These are phyloP conservation scores for Heterobasidion occidentale DNA, from an alignment of 1,284 basidiomycete genomes.

Conservation along the genomic window DNA sequence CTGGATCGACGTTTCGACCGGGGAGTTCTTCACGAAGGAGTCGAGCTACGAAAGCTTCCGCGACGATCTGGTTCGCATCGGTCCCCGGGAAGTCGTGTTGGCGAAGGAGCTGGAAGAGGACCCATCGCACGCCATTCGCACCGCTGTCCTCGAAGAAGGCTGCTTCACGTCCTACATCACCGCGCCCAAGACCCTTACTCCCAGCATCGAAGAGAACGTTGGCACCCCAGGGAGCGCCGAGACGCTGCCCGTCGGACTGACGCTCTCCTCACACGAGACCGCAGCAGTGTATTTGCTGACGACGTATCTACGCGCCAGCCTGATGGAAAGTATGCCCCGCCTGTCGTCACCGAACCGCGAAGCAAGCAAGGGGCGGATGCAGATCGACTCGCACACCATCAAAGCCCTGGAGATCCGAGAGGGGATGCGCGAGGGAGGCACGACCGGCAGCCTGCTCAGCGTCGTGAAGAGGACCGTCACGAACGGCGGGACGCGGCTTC, in stretches of 20 bases:
- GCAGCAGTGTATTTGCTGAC: constrained; percentile 63
- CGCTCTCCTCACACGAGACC: constrained; percentile 32
- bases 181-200: constrained; percentile 8
- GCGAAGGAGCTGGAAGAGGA: constrained; percentile 32
- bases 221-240: background rate
- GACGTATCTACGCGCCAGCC: constrained; percentile 59
- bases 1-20: constrained; percentile 94
- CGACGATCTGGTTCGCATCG: constrained; percentile 81
- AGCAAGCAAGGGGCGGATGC: constrained; percentile 56
- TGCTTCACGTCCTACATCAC: constrained; percentile 41
- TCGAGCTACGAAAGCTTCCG: constrained; percentile 49
- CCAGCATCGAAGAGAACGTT: background rate
- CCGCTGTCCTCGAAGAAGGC: constrained; percentile 41
- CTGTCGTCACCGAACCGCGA: constrained; percentile 59
- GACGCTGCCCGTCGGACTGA: constrained; percentile 3
- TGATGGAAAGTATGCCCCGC: constrained; percentile 75
- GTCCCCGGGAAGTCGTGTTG: constrained; percentile 79
- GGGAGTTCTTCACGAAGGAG: constrained; percentile 80
- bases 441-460: constrained; percentile 70
- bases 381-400: constrained; percentile 87
- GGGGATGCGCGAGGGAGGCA: constrained; percentile 64
- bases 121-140: constrained; percentile 34
- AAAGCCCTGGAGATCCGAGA: constrained; percentile 85
- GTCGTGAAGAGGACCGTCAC: constrained; percentile 78
- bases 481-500: constrained; percentile 71